Evolutionary conservation across 768 basidiomycete species (phyloP).

Genomic region (Mycena venus): DNA sequence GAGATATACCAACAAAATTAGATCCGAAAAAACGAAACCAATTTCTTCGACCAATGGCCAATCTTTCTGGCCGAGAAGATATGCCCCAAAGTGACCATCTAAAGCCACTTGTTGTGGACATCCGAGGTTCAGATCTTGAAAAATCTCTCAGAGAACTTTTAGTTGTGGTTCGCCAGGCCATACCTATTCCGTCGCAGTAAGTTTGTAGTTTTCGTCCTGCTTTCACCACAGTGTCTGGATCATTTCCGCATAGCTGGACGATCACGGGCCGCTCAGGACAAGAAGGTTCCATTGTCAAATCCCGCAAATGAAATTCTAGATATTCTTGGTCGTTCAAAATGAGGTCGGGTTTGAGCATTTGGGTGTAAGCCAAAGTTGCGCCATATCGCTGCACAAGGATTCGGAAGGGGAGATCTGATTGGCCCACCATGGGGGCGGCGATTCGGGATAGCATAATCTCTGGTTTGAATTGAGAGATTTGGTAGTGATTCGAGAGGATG

Average conservation of each 20-base stretch:
- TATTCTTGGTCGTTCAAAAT: constrained; percentile 76
- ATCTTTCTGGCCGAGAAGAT: constrained; percentile 79
- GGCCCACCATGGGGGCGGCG: constrained; percentile 84
- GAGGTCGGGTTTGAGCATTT: constrained; percentile 78
- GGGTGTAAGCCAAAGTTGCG: constrained; percentile 79
- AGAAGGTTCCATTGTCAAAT: constrained; percentile 54
- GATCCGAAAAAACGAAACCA: constrained; percentile 52
- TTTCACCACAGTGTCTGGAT: constrained; percentile 69
- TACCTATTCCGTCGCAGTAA: constrained; percentile 81
- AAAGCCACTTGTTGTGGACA: constrained; percentile 82
- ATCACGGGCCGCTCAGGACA: constrained; percentile 64
- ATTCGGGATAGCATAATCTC: constrained; percentile 54
- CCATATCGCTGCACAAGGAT: constrained; percentile 71
- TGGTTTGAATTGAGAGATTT: not conserved
- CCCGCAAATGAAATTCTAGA: constrained; percentile 71
- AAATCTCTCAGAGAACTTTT: not conserved
- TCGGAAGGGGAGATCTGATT: constrained; percentile 84
- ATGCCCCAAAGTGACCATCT: constrained; percentile 79
- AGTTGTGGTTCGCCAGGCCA: constrained; percentile 24
- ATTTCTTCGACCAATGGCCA: constrained; percentile 78
- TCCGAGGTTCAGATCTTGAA: constrained; percentile 82
- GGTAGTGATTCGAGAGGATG: no score
- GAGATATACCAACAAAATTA: not conserved
- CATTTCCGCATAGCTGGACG: constrained; percentile 81
- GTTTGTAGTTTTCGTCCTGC: constrained; percentile 72